phyloP scores from a whole-genome alignment of 2,329 filamentous ascomycete species.

The Colletotrichum lindemuthianum region DNA sequence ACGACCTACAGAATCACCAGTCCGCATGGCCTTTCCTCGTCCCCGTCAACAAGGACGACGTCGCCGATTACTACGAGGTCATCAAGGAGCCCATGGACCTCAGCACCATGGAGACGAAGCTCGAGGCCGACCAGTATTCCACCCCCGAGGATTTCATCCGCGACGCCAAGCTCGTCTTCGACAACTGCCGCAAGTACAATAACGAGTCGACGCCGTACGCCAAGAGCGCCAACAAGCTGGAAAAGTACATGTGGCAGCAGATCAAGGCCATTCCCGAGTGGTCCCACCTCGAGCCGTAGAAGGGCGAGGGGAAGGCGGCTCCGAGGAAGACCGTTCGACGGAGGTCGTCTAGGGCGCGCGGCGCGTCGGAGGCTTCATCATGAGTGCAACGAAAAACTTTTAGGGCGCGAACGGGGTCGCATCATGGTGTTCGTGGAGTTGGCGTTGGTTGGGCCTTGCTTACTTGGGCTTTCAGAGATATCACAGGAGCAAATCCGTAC shows the following conservation, averaged over 20 bases:
- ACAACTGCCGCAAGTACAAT: slow-evolving; percentile 97
- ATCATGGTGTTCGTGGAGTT: slow-evolving; percentile 11
- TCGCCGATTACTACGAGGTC: slow-evolving; percentile 98
- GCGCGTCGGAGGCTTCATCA: slow-evolving; percentile 13
- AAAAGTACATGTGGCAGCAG: slow-evolving; percentile 94
- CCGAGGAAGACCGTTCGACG: not conserved
- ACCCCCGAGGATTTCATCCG: slow-evolving; percentile 92
- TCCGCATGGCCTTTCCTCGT: slow-evolving; percentile 94
- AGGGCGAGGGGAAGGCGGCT: slow-evolving; percentile 31
- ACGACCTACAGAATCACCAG: slow-evolving; percentile 93
- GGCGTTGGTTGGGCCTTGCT: slow-evolving; percentile 22
- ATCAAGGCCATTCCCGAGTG: slow-evolving; percentile 94
- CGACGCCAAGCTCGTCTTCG: slow-evolving; percentile 89
- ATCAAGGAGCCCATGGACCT: slow-evolving; percentile 99
- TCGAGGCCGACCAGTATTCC: slow-evolving; percentile 91
- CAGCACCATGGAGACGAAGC: slow-evolving; percentile 93
- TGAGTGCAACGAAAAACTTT: slow-evolving; percentile 14
- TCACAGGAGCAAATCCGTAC: not conserved
- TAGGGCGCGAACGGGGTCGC: not conserved
- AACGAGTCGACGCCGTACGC: slow-evolving; percentile 95
- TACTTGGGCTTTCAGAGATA: not conserved
- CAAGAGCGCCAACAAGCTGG: slow-evolving; percentile 92
- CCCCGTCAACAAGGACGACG: slow-evolving; percentile 94
- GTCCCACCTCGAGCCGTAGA: slow-evolving; percentile 71
- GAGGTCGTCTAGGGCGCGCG: slow-evolving; percentile 20